Evolutionary conservation across 2,329 filamentous ascomycete genomes (phyloP), one percentile per base, ranked within the genome.

Genomic region (Dichotomopilus funicola): DNA sequence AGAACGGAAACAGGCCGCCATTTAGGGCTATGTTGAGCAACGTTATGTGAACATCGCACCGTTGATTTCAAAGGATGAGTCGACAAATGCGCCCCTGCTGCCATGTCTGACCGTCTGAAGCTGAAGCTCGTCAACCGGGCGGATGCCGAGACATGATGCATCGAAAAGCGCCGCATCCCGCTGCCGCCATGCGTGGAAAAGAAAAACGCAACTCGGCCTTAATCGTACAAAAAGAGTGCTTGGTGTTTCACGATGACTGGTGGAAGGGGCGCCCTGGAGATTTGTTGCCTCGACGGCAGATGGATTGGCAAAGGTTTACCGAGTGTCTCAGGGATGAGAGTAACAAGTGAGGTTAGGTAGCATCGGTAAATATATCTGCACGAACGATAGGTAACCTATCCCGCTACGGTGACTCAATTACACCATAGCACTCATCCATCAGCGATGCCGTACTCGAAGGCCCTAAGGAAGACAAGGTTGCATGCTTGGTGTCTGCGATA

Each of bases 1-100:
- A 86, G 70, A 31, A 83, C 78, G 56, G 81, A 81, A 50, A 83
- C 79, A 3, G 83, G 82, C 57, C 83, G 77, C 83, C 82, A 86
- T 70, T 78, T 75, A 73, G 65, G 63, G 65, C 67, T 57, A 60
- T 67, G 66, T 46, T 27, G 19, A 27, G 19, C 19, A 27, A 27
- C 19, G 19, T 45, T 56, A 37, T 62, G 58, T 19, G 62, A 59
- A 35, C 41, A 54, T 27, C 59, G 55, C 34, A 44, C 45, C 38
- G 31, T 47, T 42, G 52, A 49, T 35, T 53, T 10, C 49, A 46
- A 37, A 35, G 47, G 49, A n/a, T 35, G 48, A 54, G 27, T 36
- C 6, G 33, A 52, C 27, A 55, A 44, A 38, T 54, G 54, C 34
- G 48, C 52, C 34, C 47, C 56, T 38, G 56, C 58, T 51, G 56